phyloP scores from a whole-genome alignment of 169 alveolate species.

The Miamiensis avidus region DNA sequence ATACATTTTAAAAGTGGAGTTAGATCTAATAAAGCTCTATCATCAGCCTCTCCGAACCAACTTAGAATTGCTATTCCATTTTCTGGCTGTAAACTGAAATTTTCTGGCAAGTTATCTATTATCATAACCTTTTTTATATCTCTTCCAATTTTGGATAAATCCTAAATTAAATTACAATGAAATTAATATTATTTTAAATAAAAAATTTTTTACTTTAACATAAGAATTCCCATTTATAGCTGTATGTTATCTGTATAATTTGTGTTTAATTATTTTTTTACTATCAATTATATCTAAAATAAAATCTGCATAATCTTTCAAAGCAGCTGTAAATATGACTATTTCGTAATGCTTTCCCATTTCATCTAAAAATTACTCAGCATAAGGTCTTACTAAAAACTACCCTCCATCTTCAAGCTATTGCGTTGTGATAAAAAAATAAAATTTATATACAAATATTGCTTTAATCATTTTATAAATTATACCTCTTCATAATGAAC shows the following conservation, averaged over 20 bases:
- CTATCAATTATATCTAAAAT: slow-evolving; percentile 76
- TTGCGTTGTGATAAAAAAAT: slow-evolving; percentile 79
- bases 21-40: slow-evolving; percentile 75
- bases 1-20: slow-evolving; percentile 66
- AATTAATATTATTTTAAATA: not conserved
- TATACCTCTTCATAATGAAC: slow-evolving; percentile 50
- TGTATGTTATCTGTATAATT: slow-evolving; percentile 81
- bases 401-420: slow-evolving; percentile 75
- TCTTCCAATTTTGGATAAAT: slow-evolving; percentile 76
- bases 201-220: slow-evolving; percentile 54
- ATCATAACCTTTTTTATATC: slow-evolving; percentile 73
- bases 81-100: slow-evolving; percentile 81
- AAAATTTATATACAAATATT: slow-evolving; percentile 88
- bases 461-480: not conserved
- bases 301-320: slow-evolving; percentile 86
- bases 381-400: slow-evolving; percentile 84
- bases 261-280: slow-evolving; percentile 60
- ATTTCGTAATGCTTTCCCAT: slow-evolving; percentile 79
- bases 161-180: slow-evolving; percentile 29
- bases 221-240: slow-evolving; percentile 64
- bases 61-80: slow-evolving; percentile 82
- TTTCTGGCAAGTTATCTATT: slow-evolving; percentile 84
- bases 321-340: slow-evolving; percentile 83
- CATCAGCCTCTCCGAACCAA: slow-evolving; percentile 83
- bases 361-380: slow-evolving; percentile 70